phyloP scores from a whole-genome alignment of 176 grass and related monocot genomes.

The Phoenix roebelenii region DNA sequence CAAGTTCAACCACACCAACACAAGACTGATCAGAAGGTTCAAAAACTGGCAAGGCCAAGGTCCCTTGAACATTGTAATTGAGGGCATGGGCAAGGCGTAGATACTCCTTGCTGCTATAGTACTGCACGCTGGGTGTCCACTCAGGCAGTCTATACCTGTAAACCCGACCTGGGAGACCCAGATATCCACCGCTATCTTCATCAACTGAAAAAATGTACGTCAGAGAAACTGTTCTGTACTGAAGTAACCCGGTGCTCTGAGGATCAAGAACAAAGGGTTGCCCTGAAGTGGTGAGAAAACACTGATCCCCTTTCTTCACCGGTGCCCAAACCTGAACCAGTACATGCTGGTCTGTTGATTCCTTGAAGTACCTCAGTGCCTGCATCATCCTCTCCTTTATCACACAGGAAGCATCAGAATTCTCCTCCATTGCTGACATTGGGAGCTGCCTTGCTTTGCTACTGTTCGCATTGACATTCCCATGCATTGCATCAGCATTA shows the following conservation, averaged over 20 bases:
- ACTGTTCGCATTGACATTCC: neutral
- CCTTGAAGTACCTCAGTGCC: slow-evolving; percentile 21
- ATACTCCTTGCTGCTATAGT: slow-evolving; percentile 28
- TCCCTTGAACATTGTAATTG: slow-evolving; percentile 17
- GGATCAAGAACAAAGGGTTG: slow-evolving; percentile 22
- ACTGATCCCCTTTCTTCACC: slow-evolving; percentile 4
- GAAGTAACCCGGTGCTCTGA: slow-evolving; percentile 12
- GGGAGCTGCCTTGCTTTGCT: neutral
- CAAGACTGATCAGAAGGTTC: slow-evolving; percentile 17
- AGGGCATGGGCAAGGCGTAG: slow-evolving; percentile 22
- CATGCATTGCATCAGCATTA: neutral
- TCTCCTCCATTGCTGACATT: neutral
- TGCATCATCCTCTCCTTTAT: slow-evolving; percentile 26
- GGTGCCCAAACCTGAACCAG: slow-evolving; percentile 26
- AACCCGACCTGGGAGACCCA: slow-evolving; percentile 19
- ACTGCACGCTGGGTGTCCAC: slow-evolving; percentile 26
- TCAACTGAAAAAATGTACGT: slow-evolving; percentile 20
- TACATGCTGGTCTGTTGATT: slow-evolving; percentile 17
- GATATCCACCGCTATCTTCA: slow-evolving; percentile 6
- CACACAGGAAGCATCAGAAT: slow-evolving; percentile 1
- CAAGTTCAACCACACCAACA: slow-evolving; percentile 20
- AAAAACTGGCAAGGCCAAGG: slow-evolving; percentile 22
- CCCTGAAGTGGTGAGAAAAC: slow-evolving; percentile 21
- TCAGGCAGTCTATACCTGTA: slow-evolving; percentile 19
- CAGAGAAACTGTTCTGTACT: slow-evolving; percentile 16